Evolutionary conservation across 495 filamentous ascomycete genomes (phyloP), one percentile per base, ranked within the genome.

Genomic region (Aspergillus affinis): DNA sequence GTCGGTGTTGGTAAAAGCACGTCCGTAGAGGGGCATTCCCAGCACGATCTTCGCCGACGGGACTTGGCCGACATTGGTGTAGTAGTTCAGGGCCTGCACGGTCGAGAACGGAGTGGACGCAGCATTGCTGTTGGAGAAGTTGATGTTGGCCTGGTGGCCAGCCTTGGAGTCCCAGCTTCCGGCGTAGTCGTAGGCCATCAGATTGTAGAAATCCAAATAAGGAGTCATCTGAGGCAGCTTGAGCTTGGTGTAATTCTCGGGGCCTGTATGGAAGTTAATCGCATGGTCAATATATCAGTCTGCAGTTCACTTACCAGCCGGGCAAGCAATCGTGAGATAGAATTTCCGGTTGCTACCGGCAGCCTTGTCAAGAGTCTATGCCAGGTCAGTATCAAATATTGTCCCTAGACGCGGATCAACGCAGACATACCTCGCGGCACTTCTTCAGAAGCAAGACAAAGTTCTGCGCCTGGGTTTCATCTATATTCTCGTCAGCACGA

Each of bases 21-120:
- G 89, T 18, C 93, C 93, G 68, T 97, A 97, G 7, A 98, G 78
- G 2, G 93, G 93, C 79, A 96, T 84, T 23, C 93, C 92, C 20
- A 97, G 74, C 21, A 95, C 81, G 27, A 98, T 87, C 74, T 95
- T 96, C 23, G 71, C 62, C 0, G 86, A 63, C 0, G 83, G 74
- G 6, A 97, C 84, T 5, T 86, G 88, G 4, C 76, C 69, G 15
- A 45, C 60, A 44, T 72, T 62, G 45, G 59, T 86, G 74, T 97
- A 97, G 68, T 90, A 81, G 26, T 78, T 61, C 23, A 83, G 51
- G 3, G 81, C 81, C 21, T 72, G 66, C 9, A 63, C 60, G 52
- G 78, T 80, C 6, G 74, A 78, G 67, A 80, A 83, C 0, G 81
- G 80, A 3, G 91, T 96, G 58, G 81, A 75, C 20, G 66, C 47